Percentiles rank a stretch among this genome's conserved stretches.
phyloP scores from a whole-genome alignment of 148 eudicot species.

The Vaccinium myrtillus region DNA sequence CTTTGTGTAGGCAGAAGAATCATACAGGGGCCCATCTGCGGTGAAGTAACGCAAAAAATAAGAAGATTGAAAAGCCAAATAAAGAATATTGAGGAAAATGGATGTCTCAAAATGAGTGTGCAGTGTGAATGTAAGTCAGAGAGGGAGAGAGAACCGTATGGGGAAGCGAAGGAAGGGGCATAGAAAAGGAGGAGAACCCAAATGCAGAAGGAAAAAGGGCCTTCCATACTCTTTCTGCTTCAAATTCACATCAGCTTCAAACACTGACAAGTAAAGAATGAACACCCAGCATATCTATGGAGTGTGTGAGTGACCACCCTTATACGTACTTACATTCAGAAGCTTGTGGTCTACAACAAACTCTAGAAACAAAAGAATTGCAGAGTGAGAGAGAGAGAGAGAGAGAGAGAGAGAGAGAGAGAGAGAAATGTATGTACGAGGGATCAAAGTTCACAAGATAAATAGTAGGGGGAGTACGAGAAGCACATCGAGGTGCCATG shows the following conservation, averaged over 20 bases:
- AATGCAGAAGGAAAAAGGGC: constrained; percentile 8
- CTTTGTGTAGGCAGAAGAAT: constrained; percentile 41
- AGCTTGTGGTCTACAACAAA: background rate
- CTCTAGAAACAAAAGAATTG: background rate
- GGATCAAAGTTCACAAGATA: constrained; percentile 21
- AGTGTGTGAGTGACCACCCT: background rate
- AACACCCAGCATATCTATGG: background rate
- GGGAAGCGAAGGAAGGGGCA: constrained; percentile 16
- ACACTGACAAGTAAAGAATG: background rate
- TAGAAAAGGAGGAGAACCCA: constrained; percentile 6
- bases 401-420: constrained; percentile 12
- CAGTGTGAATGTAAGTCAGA: background rate
- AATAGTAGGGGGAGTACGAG: constrained; percentile 8
- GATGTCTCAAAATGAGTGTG: background rate
- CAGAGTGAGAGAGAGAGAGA: background rate
- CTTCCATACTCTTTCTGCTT: constrained; percentile 22
- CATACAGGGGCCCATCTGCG: constrained; percentile 44
- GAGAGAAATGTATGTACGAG: background rate
- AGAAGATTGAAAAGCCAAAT: background rate
- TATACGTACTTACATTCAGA: background rate
- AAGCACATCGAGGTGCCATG: no score
- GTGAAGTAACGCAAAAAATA: background rate
- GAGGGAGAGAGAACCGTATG: constrained; percentile 27
- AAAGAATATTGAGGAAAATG: background rate
- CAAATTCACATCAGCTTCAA: background rate